Evolutionary conservation across 208 protist species (phyloP).

Genomic region (Strigomonas galati): DNA sequence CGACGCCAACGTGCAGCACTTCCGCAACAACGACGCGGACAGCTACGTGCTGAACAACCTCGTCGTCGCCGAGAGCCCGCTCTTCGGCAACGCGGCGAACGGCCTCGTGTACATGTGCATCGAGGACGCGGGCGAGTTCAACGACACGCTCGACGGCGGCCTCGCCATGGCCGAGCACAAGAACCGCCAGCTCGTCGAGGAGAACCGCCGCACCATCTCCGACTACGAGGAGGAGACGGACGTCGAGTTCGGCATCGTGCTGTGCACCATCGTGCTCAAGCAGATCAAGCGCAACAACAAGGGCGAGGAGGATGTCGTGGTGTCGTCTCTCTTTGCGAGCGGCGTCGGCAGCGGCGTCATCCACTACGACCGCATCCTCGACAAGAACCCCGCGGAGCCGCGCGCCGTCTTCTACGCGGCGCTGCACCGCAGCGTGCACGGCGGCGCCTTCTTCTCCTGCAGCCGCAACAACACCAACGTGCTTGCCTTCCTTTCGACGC

Average conservation of each 20-base stretch:
- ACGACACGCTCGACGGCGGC: constrained; percentile 43
- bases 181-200: neutral
- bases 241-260: constrained; percentile 63
- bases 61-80: constrained; percentile 57
- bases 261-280: constrained; percentile 65
- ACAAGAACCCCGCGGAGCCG: constrained; percentile 82
- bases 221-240: constrained; percentile 15
- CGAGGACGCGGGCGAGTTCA: constrained; percentile 61
- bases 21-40: neutral
- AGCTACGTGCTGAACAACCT: constrained; percentile 27
- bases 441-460: constrained; percentile 43
- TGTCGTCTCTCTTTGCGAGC: constrained; percentile 73
- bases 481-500: constrained; percentile 38
- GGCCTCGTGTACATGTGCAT: constrained; percentile 47
- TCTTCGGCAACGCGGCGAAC: constrained; percentile 75
- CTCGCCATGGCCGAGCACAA: constrained; percentile 26
- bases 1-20: constrained; percentile 19
- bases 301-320: constrained; percentile 50
- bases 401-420: constrained; percentile 72
- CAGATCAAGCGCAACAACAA: constrained; percentile 37
- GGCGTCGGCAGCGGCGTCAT: constrained; percentile 64
- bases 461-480: constrained; percentile 23
- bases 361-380: constrained; percentile 75
- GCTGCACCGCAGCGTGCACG: constrained; percentile 59
- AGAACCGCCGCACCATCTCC: constrained; percentile 14